Evolutionary conservation across 371 early-diverging fungal genomes (phyloP).

Genomic region (Syncephalastrum contaminatum): DNA sequence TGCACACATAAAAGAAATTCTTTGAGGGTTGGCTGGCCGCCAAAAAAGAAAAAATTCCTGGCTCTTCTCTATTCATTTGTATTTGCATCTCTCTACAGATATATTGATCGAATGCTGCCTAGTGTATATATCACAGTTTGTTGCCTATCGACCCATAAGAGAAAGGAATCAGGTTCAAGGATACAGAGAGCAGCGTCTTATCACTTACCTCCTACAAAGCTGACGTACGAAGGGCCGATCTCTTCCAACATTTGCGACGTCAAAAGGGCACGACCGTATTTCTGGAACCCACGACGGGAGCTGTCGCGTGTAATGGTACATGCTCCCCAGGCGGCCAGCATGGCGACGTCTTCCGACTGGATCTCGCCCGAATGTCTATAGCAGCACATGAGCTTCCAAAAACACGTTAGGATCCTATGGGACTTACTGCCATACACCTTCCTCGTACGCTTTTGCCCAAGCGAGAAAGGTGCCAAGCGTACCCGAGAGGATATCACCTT

Average conservation of each 20-base stretch:
- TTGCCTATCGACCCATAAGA: no score
- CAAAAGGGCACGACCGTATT: slow-evolving; percentile 69
- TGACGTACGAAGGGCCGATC: slow-evolving; percentile 57
- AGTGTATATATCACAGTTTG: no score
- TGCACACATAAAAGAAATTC: no score
- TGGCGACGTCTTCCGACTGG: slow-evolving; percentile 44
- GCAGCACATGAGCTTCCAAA: slow-evolving; percentile 1
- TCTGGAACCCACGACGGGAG: slow-evolving; percentile 66
- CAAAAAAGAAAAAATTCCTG: no score
- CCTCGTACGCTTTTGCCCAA: slow-evolving; percentile 75
- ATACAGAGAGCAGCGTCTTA: not conserved
- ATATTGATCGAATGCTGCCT: no score
- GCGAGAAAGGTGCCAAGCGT: slow-evolving; percentile 84
- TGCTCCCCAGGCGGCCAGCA: slow-evolving; percentile 75
- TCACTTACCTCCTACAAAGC: slow-evolving; percentile 20
- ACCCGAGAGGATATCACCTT: slow-evolving; percentile 97
- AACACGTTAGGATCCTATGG: no score
- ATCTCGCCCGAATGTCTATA: slow-evolving; percentile 41
- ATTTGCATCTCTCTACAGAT: no score
- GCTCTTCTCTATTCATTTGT: no score
- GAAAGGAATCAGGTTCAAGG: not conserved
- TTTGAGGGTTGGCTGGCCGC: no score
- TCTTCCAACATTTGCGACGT: slow-evolving; percentile 75
- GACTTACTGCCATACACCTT: slow-evolving; percentile 59
- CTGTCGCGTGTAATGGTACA: slow-evolving; percentile 67